Percentiles rank a stretch among this genome's conserved stretches.
Conservation (phyloP, 352 stramenopile species). For the Phytophthora melonis region DNA sequence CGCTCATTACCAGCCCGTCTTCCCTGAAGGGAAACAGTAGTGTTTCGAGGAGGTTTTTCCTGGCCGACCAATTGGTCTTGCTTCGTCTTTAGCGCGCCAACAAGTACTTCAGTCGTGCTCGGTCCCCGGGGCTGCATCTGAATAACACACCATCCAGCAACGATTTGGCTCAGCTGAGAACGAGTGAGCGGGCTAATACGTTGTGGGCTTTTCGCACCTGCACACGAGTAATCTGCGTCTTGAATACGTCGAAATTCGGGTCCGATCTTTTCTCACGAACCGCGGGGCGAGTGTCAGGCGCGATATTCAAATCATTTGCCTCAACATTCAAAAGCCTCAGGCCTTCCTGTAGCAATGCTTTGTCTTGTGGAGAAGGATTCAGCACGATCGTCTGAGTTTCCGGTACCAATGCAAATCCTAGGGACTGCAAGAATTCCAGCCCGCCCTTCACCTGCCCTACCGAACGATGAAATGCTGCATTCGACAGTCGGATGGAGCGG, state of each 20-base stretch:
- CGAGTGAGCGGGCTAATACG: neutral
- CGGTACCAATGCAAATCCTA: constrained; percentile 68
- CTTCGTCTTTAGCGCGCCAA: constrained; percentile 81
- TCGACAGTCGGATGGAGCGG: constrained; percentile 82
- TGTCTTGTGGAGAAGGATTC: constrained; percentile 25
- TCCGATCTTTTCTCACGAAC: constrained; percentile 53
- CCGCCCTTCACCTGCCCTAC: constrained; percentile 75
- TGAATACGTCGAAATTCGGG: constrained; percentile 80
- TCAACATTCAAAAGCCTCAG: constrained; percentile 74
- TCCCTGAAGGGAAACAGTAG: constrained; percentile 53
- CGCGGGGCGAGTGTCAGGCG: constrained; percentile 49
- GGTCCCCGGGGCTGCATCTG: constrained; percentile 84
- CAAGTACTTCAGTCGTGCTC: constrained; percentile 80
- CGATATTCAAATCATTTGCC: constrained; percentile 81
- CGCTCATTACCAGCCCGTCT: constrained; percentile 19
- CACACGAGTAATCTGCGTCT: constrained; percentile 85
- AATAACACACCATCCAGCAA: constrained; percentile 9
- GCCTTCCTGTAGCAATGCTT: constrained; percentile 54
- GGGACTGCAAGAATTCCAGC: constrained; percentile 72
- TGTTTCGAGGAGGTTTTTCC: constrained; percentile 76
- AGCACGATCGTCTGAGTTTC: constrained; percentile 66
- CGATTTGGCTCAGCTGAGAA: neutral
- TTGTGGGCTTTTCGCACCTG: constrained; percentile 49
- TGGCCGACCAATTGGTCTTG: constrained; percentile 71
- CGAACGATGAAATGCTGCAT: constrained; percentile 75